These are phyloP conservation scores for Ophiostoma populinum DNA, from an alignment of 2,329 filamentous ascomycete species.

Conservation along the genomic window DNA sequence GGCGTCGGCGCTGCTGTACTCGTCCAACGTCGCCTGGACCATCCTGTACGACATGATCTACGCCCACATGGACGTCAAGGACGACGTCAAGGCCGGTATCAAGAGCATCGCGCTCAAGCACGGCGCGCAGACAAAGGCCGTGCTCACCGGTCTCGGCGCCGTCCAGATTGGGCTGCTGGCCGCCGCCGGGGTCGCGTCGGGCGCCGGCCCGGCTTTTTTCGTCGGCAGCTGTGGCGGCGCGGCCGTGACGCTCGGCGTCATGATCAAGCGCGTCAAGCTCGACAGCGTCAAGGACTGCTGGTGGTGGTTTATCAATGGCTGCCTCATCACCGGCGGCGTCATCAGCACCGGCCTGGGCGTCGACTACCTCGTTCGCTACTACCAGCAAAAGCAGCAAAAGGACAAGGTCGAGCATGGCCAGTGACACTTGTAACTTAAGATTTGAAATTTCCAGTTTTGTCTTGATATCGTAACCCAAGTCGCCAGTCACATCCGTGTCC, in stretches of 20 bases:
- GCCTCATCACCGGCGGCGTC: slow-evolving; percentile 48
- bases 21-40: slow-evolving; percentile 72
- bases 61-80: slow-evolving; percentile 78
- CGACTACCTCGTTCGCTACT: slow-evolving; percentile 40
- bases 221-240: slow-evolving; percentile 49
- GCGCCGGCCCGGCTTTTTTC: slow-evolving; percentile 54
- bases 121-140: slow-evolving; percentile 57
- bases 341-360: slow-evolving; percentile 40
- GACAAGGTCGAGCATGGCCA: background rate
- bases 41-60: slow-evolving; percentile 87
- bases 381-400: slow-evolving; percentile 8
- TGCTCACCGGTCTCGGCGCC: slow-evolving; percentile 52
- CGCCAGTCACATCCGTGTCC: background rate
- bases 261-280: slow-evolving; percentile 51
- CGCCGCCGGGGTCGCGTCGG: slow-evolving; percentile 48
- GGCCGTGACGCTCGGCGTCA: slow-evolving; percentile 39
- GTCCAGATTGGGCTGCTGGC: slow-evolving; percentile 53
- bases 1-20: slow-evolving; percentile 53
- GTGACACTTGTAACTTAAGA: background rate
- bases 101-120: slow-evolving; percentile 76
- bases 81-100: slow-evolving; percentile 73
- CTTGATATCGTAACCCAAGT: slow-evolving; percentile 4
- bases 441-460: no score
- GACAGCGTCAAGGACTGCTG: slow-evolving; percentile 51
- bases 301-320: slow-evolving; percentile 63